A percentile compares a stretch with the other conserved stretches of the same genome.
These are phyloP conservation scores for Amanita phalloides DNA, from an alignment of 768 basidiomycete genomes.

Conservation along the genomic window DNA sequence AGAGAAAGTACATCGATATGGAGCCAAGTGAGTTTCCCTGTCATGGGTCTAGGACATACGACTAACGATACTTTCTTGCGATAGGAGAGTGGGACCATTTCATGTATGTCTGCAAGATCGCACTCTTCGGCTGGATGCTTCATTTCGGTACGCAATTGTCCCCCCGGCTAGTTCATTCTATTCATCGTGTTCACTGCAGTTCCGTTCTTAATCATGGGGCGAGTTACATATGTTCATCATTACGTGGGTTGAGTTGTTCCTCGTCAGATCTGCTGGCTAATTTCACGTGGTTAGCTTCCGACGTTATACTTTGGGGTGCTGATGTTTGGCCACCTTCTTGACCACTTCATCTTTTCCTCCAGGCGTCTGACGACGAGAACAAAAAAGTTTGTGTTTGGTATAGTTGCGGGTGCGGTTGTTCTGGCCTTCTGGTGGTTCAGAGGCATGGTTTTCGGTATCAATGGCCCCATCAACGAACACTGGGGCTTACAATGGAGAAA, in stretches of 20 bases:
- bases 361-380: slow-evolving; percentile 47
- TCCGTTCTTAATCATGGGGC: slow-evolving; percentile 97
- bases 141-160: slow-evolving; percentile 61
- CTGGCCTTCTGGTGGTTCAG: slow-evolving; percentile 95
- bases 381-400: slow-evolving; percentile 64
- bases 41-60: not conserved
- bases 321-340: slow-evolving; percentile 82
- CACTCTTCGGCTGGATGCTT: slow-evolving; percentile 84
- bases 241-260: slow-evolving; percentile 50
- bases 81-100: slow-evolving; percentile 91
- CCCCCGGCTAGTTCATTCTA: not conserved
- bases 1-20: slow-evolving; percentile 89
- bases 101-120: slow-evolving; percentile 85
- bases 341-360: slow-evolving; percentile 87
- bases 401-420: slow-evolving; percentile 48
- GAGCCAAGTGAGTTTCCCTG: slow-evolving; percentile 53
- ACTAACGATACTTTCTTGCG: slow-evolving; percentile 2
- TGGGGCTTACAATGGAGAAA: slow-evolving; percentile 74
- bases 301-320: slow-evolving; percentile 95
- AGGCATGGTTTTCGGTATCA: slow-evolving; percentile 80
- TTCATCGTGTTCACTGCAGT: slow-evolving; percentile 31
- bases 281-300: slow-evolving; percentile 50
- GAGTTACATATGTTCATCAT: slow-evolving; percentile 93
- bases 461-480: slow-evolving; percentile 77
- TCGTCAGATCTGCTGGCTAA: slow-evolving; percentile 1